These are phyloP conservation scores for Aechmea fasciata DNA, from an alignment of 176 grass and related monocot species.

Conservation along the genomic window DNA sequence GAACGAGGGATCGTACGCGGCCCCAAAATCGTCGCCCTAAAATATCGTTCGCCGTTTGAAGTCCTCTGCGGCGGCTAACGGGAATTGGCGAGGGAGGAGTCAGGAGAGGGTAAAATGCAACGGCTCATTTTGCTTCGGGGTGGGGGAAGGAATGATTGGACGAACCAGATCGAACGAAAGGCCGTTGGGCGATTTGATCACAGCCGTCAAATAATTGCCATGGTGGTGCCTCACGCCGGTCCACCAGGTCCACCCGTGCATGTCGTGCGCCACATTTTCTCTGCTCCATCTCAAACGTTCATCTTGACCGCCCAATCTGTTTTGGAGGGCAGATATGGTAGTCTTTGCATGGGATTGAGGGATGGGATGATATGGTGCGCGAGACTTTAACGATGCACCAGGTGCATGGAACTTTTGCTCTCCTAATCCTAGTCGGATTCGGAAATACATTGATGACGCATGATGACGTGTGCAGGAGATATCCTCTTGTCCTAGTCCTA, in stretches of 20 bases:
- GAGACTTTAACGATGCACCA: too few species aligned
- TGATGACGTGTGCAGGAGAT: not conserved
- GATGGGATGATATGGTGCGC: too few species aligned
- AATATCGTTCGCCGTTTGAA: not conserved
- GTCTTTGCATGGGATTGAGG: too few species aligned
- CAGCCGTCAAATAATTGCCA: not conserved
- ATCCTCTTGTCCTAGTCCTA: not conserved
- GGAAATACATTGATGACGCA: not conserved
- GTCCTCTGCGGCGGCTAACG: conserved; percentile 12
- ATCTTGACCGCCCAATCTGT: too few species aligned
- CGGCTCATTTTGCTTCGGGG: not conserved
- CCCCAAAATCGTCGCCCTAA: not conserved
- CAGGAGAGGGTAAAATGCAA: not conserved
- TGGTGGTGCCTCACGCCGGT: too few species aligned
- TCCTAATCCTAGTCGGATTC: not conserved
- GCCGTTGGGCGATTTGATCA: not conserved
- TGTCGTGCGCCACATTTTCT: too few species aligned
- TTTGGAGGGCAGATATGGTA: too few species aligned
- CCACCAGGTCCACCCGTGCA: too few species aligned
- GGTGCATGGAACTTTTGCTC: not conserved
- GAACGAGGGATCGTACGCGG: too few species aligned
- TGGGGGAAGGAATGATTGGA: not conserved
- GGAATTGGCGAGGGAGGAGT: not conserved
- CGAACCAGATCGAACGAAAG: not conserved
- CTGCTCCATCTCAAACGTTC: too few species aligned